phyloP scores from a whole-genome alignment of 2,329 filamentous ascomycete species.

The Botrytis cinerea region DNA sequence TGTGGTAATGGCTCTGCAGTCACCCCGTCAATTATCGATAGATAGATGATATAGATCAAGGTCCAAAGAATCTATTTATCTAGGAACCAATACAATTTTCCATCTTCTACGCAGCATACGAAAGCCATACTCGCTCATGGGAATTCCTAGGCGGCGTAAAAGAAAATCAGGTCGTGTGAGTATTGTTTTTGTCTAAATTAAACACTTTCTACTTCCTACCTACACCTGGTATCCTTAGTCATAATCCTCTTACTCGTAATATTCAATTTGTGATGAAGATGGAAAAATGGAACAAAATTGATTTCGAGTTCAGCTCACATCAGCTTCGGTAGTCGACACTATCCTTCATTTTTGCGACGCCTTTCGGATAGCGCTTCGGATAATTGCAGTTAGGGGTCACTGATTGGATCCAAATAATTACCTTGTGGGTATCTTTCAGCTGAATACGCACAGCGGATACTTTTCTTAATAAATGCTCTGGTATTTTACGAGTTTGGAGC shows the following conservation, averaged over 20 bases:
- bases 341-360: conserved; percentile 23
- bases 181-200: not conserved
- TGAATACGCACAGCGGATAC: conserved; percentile 20
- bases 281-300: not conserved
- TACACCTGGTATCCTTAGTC: not conserved
- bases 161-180: not conserved
- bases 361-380: conserved; percentile 25
- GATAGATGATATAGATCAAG: not conserved
- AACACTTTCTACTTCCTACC: not conserved
- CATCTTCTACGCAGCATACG: not conserved
- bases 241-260: not conserved
- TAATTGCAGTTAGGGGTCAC: conserved; percentile 9
- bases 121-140: not conserved
- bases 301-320: conserved; percentile 18
- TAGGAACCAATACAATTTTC: conserved; percentile 12
- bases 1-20: not conserved
- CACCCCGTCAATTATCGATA: conserved; percentile 1
- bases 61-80: conserved; percentile 7
- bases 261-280: conserved; percentile 2
- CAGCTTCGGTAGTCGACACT: conserved; percentile 25
- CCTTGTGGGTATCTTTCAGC: conserved; percentile 25
- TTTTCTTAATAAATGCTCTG: conserved; percentile 14
- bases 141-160: not conserved
- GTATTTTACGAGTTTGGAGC: not conserved
- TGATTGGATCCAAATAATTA: conserved; percentile 15